Evolutionary conservation across 495 filamentous ascomycete genomes (phyloP).

Genomic region (Aspergillus avenaceus): DNA sequence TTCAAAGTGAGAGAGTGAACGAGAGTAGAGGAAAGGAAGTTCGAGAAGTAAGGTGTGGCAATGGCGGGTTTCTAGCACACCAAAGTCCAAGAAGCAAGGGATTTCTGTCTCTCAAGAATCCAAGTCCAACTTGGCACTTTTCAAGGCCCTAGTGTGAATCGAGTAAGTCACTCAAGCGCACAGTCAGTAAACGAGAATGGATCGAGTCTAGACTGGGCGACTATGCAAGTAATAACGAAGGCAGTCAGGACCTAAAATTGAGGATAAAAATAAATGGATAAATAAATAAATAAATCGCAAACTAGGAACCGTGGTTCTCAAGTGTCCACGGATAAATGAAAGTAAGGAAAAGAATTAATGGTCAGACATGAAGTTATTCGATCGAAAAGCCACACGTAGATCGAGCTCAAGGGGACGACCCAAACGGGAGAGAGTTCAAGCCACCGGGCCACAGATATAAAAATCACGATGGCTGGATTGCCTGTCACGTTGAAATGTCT

Average conservation of each 20-base stretch:
- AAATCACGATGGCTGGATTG: background rate
- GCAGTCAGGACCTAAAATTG: background rate
- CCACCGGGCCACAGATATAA: background rate
- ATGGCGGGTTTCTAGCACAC: constrained; percentile 1
- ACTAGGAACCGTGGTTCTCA: too few relatives aligned
- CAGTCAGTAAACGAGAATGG: background rate
- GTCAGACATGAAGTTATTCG: background rate
- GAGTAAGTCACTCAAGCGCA: background rate
- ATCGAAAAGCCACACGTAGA: background rate
- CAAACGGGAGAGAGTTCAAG: background rate
- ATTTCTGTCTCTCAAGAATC: constrained; percentile 1
- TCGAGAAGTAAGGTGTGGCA: constrained; percentile 4
- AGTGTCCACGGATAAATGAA: background rate
- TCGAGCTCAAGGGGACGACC: background rate
- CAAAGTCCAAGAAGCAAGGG: constrained; percentile 11
- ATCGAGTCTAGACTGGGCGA: background rate
- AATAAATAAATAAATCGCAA: background rate
- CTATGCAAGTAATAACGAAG: too few relatives aligned
- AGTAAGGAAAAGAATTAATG: background rate
- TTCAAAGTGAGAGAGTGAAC: constrained; percentile 10
- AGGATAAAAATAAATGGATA: background rate
- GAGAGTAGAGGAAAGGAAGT: constrained; percentile 1
- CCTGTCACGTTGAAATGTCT: background rate
- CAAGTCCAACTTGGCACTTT: background rate
- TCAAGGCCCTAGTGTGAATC: background rate